phyloP scores from a whole-genome alignment of 2,329 filamentous ascomycete species.

The Neopestalotiopsis sp. region DNA sequence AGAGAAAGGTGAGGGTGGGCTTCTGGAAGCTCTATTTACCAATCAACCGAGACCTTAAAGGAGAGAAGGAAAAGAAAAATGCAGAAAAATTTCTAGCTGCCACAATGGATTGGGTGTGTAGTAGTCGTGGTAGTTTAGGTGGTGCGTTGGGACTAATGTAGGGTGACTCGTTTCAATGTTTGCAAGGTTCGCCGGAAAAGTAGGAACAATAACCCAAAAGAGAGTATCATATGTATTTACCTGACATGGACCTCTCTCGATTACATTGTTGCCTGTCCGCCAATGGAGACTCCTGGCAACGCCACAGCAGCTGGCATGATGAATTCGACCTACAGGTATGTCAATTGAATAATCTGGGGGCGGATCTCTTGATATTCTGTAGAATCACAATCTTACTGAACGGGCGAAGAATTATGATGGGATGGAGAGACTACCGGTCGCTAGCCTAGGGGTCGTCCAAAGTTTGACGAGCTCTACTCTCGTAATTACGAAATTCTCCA shows the following conservation, averaged over 20 bases:
- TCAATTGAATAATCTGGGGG: neutral
- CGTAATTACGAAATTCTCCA: neutral
- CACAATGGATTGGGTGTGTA: neutral
- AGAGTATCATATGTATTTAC: neutral
- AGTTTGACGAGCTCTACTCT: neutral
- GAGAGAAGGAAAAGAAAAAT: neutral
- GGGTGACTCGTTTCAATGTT: constrained; percentile 8
- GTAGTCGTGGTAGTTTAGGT: neutral
- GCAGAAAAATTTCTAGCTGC: neutral
- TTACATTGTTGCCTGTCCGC: too few species aligned
- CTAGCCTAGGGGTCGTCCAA: neutral
- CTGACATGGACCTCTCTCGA: neutral
- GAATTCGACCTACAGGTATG: neutral
- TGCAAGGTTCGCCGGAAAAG: constrained; percentile 1
- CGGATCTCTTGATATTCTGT: too few species aligned
- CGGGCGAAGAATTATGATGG: too few species aligned
- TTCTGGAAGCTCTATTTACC: neutral
- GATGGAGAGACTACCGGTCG: too few species aligned
- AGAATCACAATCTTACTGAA: too few species aligned
- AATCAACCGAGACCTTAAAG: neutral
- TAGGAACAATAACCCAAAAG: neutral
- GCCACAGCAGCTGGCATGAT: too few species aligned
- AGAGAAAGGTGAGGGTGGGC: neutral
- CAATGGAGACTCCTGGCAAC: too few species aligned
- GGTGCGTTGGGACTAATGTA: constrained; percentile 4